phyloP scores from a whole-genome alignment of 2,329 filamentous ascomycete genomes.

The Colletotrichum liriopes region DNA sequence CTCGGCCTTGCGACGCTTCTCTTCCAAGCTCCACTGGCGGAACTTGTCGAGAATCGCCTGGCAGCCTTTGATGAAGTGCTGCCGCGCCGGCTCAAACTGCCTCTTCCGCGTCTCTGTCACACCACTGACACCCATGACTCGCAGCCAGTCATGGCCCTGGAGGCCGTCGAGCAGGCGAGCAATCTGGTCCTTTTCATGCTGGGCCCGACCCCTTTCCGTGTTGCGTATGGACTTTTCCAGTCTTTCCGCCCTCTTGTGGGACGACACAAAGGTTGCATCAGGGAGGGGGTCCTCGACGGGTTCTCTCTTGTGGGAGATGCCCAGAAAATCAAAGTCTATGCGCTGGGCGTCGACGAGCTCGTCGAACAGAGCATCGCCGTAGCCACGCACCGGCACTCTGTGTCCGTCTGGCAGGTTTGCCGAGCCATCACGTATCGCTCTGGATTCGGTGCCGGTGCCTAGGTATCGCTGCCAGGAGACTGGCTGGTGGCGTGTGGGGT shows the following conservation, averaged over 20 bases:
- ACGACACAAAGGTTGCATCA: slow-evolving; percentile 67
- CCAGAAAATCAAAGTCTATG: slow-evolving; percentile 70
- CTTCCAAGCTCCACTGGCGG: slow-evolving; percentile 87
- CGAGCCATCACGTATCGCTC: slow-evolving; percentile 7
- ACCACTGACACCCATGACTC: slow-evolving; percentile 89
- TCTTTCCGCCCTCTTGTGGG: slow-evolving; percentile 73
- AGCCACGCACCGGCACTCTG: slow-evolving; percentile 64
- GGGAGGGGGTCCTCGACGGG: slow-evolving; percentile 69
- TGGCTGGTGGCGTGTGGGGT: slow-evolving; percentile 45
- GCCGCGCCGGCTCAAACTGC: slow-evolving; percentile 87
- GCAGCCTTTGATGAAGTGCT: slow-evolving; percentile 88
- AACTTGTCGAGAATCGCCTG: slow-evolving; percentile 90
- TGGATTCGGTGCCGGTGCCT: not conserved
- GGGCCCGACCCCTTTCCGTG: slow-evolving; percentile 74
- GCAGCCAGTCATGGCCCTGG: slow-evolving; percentile 92
- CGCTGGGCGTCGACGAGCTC: slow-evolving; percentile 70
- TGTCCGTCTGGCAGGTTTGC: slow-evolving; percentile 22
- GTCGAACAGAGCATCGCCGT: slow-evolving; percentile 70
- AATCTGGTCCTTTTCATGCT: slow-evolving; percentile 78
- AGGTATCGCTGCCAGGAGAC: slow-evolving; percentile 39
- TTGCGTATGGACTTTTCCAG: slow-evolving; percentile 76
- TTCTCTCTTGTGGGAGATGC: slow-evolving; percentile 61
- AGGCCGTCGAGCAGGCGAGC: slow-evolving; percentile 83
- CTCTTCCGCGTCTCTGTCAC: slow-evolving; percentile 90
- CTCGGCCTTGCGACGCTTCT: slow-evolving; percentile 85